Evolutionary conservation across 768 basidiomycete species (phyloP).

Genomic region (Symmetrospora coprosmae): DNA sequence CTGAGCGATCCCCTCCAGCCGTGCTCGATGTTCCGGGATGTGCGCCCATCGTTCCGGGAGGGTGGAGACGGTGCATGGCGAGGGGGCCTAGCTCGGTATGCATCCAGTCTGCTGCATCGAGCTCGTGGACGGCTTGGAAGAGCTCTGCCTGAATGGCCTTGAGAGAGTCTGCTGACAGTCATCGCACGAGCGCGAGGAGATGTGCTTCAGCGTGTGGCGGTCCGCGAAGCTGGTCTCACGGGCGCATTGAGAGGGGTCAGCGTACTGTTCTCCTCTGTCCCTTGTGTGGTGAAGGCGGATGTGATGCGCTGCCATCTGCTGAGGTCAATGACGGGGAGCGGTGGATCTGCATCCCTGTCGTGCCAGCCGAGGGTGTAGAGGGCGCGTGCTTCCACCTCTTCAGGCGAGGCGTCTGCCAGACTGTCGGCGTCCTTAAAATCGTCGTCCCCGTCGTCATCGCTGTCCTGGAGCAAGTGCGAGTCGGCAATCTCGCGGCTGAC

Average conservation of each 20-base stretch:
- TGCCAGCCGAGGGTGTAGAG: conserved; percentile 5
- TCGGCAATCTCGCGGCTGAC: no score
- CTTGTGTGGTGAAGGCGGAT: background rate
- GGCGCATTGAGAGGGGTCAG: no score
- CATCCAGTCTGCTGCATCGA: conserved; percentile 11
- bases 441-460: no score
- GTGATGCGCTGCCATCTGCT: background rate
- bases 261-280: conserved; percentile 8
- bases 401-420: background rate
- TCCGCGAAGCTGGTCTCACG: no score
- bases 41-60: no score
- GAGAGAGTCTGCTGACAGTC: conserved; percentile 1
- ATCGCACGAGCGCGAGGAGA: no score
- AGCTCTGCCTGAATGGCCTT: conserved; percentile 6
- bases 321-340: background rate
- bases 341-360: background rate
- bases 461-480: no score
- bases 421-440: background rate
- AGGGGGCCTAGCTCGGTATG: conserved; percentile 4
- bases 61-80: no score
- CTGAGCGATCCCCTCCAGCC: no score
- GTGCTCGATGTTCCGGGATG: no score
- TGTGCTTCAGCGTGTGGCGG: no score
- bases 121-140: background rate
- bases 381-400: conserved; percentile 17